phyloP scores from a whole-genome alignment of 2,329 filamentous ascomycete species.

The Chrysoporthe deuterocubensis region DNA sequence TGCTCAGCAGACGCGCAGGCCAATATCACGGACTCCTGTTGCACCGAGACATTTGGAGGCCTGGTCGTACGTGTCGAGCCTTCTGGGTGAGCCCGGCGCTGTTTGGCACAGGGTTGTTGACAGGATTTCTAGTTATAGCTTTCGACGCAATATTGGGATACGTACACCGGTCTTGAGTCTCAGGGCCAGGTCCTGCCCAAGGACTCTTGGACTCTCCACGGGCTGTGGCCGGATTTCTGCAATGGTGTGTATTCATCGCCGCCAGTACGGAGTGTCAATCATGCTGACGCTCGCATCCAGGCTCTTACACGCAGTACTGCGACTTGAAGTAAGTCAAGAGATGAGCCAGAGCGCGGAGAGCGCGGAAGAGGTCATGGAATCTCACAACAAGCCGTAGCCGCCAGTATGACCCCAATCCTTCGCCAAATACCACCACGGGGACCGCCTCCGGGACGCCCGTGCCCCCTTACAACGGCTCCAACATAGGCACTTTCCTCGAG shows the following conservation, averaged over 20 bases:
- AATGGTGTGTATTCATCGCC: conserved; percentile 38
- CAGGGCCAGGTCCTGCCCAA: conserved; percentile 61
- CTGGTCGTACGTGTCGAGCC: conserved; percentile 46
- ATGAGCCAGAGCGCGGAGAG: background rate
- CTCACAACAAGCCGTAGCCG: conserved; percentile 41
- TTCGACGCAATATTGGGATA: conserved; percentile 67
- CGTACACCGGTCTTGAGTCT: conserved; percentile 63
- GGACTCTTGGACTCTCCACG: conserved; percentile 63
- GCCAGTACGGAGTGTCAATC: background rate
- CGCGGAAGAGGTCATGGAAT: conserved; percentile 4
- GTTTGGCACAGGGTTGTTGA: background rate
- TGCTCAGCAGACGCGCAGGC: conserved; percentile 51
- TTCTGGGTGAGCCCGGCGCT: background rate
- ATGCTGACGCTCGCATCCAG: conserved; percentile 41
- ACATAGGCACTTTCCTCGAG: conserved; percentile 62
- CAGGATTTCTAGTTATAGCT: conserved; percentile 39
- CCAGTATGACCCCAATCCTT: conserved; percentile 66
- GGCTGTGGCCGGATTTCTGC: conserved; percentile 60
- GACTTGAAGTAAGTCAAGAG: conserved; percentile 50
- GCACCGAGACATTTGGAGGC: conserved; percentile 67
- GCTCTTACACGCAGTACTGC: conserved; percentile 69
- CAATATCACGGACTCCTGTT: conserved; percentile 62
- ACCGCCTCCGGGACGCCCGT: conserved; percentile 56
- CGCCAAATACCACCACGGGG: conserved; percentile 66
- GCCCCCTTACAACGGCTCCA: conserved; percentile 60